phyloP scores from a whole-genome alignment of 257 asterid genomes.

The Solanum microdontum region DNA sequence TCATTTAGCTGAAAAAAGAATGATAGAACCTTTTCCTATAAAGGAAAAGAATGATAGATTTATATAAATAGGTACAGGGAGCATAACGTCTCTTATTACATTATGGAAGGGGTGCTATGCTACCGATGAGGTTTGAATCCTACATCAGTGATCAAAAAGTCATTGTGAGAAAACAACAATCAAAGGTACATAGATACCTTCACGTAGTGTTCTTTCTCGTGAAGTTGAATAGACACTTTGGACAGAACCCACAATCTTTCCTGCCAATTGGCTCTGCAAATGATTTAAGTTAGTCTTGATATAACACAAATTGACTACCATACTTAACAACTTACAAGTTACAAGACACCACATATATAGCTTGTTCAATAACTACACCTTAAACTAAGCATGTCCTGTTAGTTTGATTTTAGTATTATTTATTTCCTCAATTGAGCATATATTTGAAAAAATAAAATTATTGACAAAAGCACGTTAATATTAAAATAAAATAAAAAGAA shows the following conservation, averaged over 20 bases:
- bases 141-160: neutral
- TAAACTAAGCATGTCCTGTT: neutral
- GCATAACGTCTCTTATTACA: neutral
- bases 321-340: neutral
- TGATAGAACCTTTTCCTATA: neutral
- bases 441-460: neutral
- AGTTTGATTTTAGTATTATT: neutral
- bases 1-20: neutral
- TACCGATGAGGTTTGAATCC: neutral
- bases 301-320: neutral
- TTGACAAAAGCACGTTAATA: neutral
- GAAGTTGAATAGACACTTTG: conserved; percentile 34
- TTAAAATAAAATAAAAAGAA: neutral
- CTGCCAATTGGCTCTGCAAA: conserved; percentile 52
- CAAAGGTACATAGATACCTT: conserved; percentile 27
- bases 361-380: neutral
- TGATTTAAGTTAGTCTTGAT: conserved; percentile 14
- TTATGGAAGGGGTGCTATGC: neutral
- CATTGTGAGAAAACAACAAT: neutral
- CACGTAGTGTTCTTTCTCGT: conserved; percentile 35
- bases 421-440: neutral
- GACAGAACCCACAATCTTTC: conserved; percentile 39
- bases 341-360: neutral
- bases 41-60: neutral
- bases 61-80: neutral